phyloP scores from a whole-genome alignment of 306 rosid genomes.

The Quercus cerris region DNA sequence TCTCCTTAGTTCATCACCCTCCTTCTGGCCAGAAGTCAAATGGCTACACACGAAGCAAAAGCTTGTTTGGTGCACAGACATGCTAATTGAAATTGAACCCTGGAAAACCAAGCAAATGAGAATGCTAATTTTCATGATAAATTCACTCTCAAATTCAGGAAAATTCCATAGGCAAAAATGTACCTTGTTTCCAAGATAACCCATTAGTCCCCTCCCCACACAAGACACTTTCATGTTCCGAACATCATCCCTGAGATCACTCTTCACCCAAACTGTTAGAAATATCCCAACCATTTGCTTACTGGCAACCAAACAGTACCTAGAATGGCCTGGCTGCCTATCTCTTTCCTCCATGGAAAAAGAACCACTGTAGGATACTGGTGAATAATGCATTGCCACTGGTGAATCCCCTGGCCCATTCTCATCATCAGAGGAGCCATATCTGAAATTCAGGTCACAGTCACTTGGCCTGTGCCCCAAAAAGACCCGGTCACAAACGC shows the following conservation, averaged over 20 bases:
- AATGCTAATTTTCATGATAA: constrained; percentile 3
- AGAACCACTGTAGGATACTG: constrained; percentile 51
- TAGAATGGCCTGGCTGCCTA: constrained; percentile 64
- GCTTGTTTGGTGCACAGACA: constrained; percentile 96
- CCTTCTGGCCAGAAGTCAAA: constrained; percentile 97
- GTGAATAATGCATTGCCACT: constrained; percentile 52
- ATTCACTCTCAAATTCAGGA: constrained; percentile 1
- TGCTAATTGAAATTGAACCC: constrained; percentile 98
- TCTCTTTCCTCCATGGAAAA: constrained; percentile 75
- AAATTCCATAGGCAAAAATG: background rate
- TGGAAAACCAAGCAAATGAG: constrained; percentile 51
- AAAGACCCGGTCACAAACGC: constrained; percentile 82
- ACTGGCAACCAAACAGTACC: constrained; percentile 89
- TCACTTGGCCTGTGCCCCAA: constrained; percentile 72
- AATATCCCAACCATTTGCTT: constrained; percentile 99
- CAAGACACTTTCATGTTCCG: constrained; percentile 89
- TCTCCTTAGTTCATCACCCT: constrained; percentile 93
- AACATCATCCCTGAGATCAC: constrained; percentile 72
- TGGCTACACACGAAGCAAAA: constrained; percentile 98
- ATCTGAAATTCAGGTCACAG: constrained; percentile 68
- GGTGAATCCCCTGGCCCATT: constrained; percentile 74
- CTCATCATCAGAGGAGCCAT: constrained; percentile 93
- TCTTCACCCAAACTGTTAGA: constrained; percentile 85
- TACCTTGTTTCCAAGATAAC: constrained; percentile 99
- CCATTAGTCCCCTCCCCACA: constrained; percentile 98